Conservation (phyloP, 371 early-diverging fungal species). For the Mucor ambiguus region DNA sequence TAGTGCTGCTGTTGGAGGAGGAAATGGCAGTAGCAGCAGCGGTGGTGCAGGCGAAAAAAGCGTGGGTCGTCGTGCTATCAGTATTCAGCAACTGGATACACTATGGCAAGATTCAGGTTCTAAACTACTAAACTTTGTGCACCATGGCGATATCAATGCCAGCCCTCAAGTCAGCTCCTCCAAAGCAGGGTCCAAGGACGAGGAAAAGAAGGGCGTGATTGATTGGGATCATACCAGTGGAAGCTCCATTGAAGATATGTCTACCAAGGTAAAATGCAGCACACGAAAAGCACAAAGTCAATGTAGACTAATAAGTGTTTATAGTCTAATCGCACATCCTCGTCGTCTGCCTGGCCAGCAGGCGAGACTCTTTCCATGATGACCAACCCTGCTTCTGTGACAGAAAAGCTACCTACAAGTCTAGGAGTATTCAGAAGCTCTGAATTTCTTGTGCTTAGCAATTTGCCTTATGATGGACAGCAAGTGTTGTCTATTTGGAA, state of each 20-base stretch:
- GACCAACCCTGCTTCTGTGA: constrained; percentile 32
- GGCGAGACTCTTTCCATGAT: constrained; percentile 32
- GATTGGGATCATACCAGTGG: constrained; percentile 29
- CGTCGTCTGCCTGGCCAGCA: constrained; percentile 27
- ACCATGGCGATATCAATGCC: constrained; percentile 23
- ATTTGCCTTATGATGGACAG: constrained; percentile 42
- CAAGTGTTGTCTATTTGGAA: constrained; percentile 62
- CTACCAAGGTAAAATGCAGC: constrained; percentile 31
- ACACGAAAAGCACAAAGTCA: no score
- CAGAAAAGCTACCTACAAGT: constrained; percentile 39
- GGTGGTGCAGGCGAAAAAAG: constrained; percentile 7
- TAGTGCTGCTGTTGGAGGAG: not conserved
- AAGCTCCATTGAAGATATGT: constrained; percentile 33
- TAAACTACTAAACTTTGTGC: constrained; percentile 49
- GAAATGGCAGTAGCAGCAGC: not conserved
- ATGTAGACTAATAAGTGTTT: not conserved
- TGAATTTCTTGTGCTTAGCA: constrained; percentile 50
- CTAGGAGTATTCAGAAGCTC: constrained; percentile 45
- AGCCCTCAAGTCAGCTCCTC: constrained; percentile 8
- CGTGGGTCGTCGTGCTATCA: constrained; percentile 38
- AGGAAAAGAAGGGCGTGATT: constrained; percentile 15
- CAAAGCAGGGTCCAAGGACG: constrained; percentile 11
- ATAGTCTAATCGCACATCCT: constrained; percentile 46
- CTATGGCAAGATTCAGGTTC: constrained; percentile 50
- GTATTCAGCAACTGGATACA: constrained; percentile 49